Evolutionary conservation across 208 protist species (phyloP), one percentile per base, ranked within the genome.

Genomic region (Leishmania aethiopica): DNA sequence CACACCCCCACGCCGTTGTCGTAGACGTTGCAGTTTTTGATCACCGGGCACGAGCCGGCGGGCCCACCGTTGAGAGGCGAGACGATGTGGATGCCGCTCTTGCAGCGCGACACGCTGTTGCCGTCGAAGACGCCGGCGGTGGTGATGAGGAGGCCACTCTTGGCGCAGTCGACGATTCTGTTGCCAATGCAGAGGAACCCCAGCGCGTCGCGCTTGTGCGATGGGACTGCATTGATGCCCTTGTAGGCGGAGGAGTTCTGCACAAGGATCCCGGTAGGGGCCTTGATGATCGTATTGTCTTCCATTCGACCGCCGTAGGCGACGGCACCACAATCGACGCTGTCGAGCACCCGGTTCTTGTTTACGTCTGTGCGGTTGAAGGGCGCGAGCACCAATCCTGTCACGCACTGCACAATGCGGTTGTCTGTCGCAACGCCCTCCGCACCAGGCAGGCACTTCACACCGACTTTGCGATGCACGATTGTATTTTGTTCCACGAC

Each of bases 81-180:
- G 62, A 73, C 89, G 10, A 91, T 83, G 8, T 93, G 83, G 25
- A 97, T 78, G 57, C 94, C 94, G 4, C 49, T 85, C 51, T 90
- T 90, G 87, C 89, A 95, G 75, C 91, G 90, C 45, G 81, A 90
- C 4, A 97, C 77, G 64, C 72, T 78, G 80, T 97, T 97, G 15
- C 88, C 78, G 60, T 92, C 91, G 60, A 96, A 86, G 42, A 82
- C 84, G n/a, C 84, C 91, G 4, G 78, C 81, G 35, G 89, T 86
- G 37, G 87, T 73, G 49, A 96, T 86, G 67, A 93, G 80, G 17
- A 95, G 77, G 53, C 95, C 95, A 79, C 91, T 89, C 7, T 51
- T 82, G 25, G 82, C 80, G 84, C 92, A 96, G 7, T 81, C 82
- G n/a, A 86, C 80, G 51, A 97, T 77, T 37, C 32, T 86, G 87